These are phyloP conservation scores for Tylopilus felleus DNA, from an alignment of 768 basidiomycete species.

Conservation along the genomic window DNA sequence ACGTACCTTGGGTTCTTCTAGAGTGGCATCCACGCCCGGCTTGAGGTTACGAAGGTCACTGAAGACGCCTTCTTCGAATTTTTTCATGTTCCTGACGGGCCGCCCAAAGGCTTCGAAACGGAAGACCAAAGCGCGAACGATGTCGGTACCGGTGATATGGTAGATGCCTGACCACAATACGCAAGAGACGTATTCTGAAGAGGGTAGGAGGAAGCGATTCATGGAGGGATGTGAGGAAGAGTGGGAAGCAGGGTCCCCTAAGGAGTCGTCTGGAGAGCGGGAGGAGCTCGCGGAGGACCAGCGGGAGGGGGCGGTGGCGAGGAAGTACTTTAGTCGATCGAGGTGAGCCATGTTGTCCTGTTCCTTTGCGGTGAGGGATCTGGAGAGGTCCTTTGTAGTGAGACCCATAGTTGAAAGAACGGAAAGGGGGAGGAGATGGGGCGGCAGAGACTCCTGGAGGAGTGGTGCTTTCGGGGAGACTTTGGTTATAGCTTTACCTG, in stretches of 20 bases:
- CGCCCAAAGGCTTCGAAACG: constrained; percentile 90
- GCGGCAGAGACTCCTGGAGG: constrained; percentile 8
- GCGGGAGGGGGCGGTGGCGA: constrained; percentile 76
- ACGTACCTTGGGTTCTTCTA: constrained; percentile 94
- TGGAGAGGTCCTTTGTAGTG: constrained; percentile 25
- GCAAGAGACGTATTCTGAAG: constrained; percentile 85
- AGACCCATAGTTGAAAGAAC: constrained; percentile 27
- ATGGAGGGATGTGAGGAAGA: constrained; percentile 70
- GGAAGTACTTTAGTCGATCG: constrained; percentile 84
- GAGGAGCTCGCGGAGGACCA: constrained; percentile 50
- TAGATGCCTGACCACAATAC: constrained; percentile 90
- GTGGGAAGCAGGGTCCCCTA: constrained; percentile 29
- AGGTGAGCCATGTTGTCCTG: constrained; percentile 71
- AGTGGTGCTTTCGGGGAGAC: constrained; percentile 11
- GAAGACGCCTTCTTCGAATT: constrained; percentile 97
- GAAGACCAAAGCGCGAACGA: constrained; percentile 92
- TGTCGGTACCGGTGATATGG: constrained; percentile 96
- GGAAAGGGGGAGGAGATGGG: constrained; percentile 8
- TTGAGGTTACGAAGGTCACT: constrained; percentile 91
- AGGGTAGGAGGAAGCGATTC: constrained; percentile 83
- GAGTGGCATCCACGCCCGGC: constrained; percentile 85
- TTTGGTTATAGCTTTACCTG: constrained; percentile 14
- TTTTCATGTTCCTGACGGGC: constrained; percentile 90
- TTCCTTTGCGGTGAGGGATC: constrained; percentile 62
- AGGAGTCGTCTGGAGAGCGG: constrained; percentile 16